A percentile compares a stretch with the other conserved stretches of the same genome.
Conservation (phyloP, 805 yeast genomes). For the Starmera amethionina region DNA sequence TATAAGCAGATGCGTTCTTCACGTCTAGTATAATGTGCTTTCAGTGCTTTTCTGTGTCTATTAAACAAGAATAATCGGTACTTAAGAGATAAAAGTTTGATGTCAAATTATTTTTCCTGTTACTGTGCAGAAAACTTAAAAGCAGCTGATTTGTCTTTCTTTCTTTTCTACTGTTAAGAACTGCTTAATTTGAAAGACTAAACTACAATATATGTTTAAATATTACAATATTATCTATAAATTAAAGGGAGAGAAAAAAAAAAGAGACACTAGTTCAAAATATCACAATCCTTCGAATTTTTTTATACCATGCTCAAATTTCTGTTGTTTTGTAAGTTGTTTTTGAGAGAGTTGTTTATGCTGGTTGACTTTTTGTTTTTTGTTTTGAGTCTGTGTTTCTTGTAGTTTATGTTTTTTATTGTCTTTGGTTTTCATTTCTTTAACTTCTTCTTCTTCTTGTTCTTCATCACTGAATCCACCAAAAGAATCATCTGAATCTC, state of each 20-base stretch:
- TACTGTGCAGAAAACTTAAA: no score
- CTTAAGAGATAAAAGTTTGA: no score
- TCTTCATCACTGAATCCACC: conserved; percentile 7
- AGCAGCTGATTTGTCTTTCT: no score
- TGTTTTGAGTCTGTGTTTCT: conserved; percentile 2
- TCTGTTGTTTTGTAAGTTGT: conserved; percentile 37
- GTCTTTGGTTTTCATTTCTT: conserved; percentile 6
- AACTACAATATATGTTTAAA: not conserved
- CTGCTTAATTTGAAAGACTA: no score
- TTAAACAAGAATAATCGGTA: no score
- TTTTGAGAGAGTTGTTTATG: conserved; percentile 24
- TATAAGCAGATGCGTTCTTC: no score
- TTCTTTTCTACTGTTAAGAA: no score
- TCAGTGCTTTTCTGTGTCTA: no score
- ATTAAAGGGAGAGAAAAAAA: not conserved
- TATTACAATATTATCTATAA: not conserved
- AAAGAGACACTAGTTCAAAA: not conserved
- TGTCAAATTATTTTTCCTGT: no score
- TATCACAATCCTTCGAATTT: conserved; percentile 51
- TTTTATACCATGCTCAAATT: conserved; percentile 54
- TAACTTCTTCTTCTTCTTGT: conserved; percentile 11
- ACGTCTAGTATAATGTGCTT: no score
- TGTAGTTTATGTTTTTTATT: conserved; percentile 5
- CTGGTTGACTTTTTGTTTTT: conserved; percentile 16
- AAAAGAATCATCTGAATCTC: conserved; percentile 18